Conservation (phyloP, 2,329 filamentous ascomycete genomes). For the Pyrenochaeta sp. region DNA sequence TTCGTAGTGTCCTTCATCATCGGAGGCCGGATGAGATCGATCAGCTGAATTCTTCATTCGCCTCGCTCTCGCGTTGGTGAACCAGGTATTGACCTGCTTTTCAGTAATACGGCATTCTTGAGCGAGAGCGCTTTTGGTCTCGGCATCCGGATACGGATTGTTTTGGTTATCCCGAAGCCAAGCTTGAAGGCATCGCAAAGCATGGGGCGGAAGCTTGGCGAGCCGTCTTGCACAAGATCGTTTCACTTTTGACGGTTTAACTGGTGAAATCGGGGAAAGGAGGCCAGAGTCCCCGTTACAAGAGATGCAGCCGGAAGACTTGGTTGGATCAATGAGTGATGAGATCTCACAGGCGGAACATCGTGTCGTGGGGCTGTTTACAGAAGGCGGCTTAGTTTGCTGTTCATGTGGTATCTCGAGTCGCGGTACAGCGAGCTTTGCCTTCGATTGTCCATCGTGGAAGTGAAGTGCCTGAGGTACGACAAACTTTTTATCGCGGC, state of each 20-base stretch:
- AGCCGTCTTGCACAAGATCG: slow-evolving; percentile 41
- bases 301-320: slow-evolving; percentile 18
- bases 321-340: slow-evolving; percentile 20
- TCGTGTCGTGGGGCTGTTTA: slow-evolving; percentile 5
- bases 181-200: slow-evolving; percentile 34
- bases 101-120: slow-evolving; percentile 43
- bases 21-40: slow-evolving; percentile 16
- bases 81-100: slow-evolving; percentile 48
- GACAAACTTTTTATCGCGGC: slow-evolving; percentile 14
- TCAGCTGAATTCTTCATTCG: slow-evolving; percentile 27
- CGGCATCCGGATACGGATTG: slow-evolving; percentile 42
- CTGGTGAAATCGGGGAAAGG: slow-evolving; percentile 19
- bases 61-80: slow-evolving; percentile 45
- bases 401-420: slow-evolving; percentile 17
- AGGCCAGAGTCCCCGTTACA: slow-evolving; percentile 17
- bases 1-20: slow-evolving; percentile 28
- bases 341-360: slow-evolving; percentile 38
- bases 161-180: slow-evolving; percentile 42
- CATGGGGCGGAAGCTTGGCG: slow-evolving; percentile 40
- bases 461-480: background rate
- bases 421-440: slow-evolving; percentile 12
- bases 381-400: background rate
- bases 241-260: slow-evolving; percentile 21
- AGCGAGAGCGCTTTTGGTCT: slow-evolving; percentile 40
- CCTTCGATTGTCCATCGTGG: slow-evolving; percentile 1